These are phyloP conservation scores for Musa acuminata DNA, from an alignment of 176 grass and related monocot genomes.

Conservation along the genomic window DNA sequence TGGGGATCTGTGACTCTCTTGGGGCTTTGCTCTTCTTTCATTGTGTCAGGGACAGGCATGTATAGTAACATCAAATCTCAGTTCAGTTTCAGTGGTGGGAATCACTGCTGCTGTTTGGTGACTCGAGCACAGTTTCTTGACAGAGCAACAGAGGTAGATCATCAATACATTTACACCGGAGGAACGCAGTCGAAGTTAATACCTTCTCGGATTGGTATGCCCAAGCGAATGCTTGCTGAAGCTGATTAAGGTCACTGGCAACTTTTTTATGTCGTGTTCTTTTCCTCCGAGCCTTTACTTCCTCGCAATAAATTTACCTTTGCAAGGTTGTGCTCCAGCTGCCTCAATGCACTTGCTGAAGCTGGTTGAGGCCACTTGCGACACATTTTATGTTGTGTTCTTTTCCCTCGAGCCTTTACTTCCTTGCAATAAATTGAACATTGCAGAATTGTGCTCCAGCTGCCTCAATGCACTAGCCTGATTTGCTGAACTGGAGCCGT, in stretches of 20 bases:
- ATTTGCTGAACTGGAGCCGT: background rate
- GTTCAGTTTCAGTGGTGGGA: background rate
- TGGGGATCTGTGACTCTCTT: background rate
- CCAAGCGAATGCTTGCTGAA: background rate
- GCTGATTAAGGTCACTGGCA: background rate
- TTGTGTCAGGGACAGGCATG: background rate
- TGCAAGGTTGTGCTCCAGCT: background rate
- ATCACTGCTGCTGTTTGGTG: background rate
- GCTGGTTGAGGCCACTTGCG: background rate
- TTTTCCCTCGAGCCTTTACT: background rate
- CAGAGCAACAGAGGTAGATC: background rate
- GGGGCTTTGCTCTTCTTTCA: background rate
- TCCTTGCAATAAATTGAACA: background rate
- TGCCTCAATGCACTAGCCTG: background rate
- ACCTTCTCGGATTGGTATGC: background rate
- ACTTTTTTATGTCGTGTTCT: background rate
- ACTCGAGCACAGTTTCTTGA: background rate
- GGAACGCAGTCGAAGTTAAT: background rate
- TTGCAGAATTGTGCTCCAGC: background rate
- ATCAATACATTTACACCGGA: no score
- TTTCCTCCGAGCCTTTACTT: background rate
- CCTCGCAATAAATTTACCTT: background rate
- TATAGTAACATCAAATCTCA: conserved; percentile 5
- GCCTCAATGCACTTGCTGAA: background rate
- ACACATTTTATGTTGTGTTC: background rate